These are phyloP conservation scores for Suillus decipiens DNA, from an alignment of 768 basidiomycete genomes.

Conservation along the genomic window DNA sequence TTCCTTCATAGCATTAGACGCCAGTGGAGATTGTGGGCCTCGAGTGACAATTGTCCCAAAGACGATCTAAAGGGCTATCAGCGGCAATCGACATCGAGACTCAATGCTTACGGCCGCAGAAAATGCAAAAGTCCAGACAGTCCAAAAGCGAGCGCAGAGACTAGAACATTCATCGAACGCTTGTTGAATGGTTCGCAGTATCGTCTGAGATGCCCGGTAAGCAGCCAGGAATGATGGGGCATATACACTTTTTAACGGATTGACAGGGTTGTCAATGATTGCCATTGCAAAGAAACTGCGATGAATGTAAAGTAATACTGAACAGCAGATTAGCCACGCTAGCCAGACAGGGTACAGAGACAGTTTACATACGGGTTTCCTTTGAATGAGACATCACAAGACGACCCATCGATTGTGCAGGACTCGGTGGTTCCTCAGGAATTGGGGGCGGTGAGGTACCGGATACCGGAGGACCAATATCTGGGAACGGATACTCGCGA, in stretches of 20 bases:
- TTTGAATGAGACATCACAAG: slow-evolving; percentile 38
- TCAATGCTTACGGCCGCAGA: slow-evolving; percentile 46
- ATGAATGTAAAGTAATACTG: slow-evolving; percentile 65
- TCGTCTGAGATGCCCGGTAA: slow-evolving; percentile 57
- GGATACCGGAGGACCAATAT: slow-evolving; percentile 39
- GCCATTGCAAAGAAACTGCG: slow-evolving; percentile 73
- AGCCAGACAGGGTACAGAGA: neutral
- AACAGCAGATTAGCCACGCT: slow-evolving; percentile 3
- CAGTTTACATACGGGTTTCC: slow-evolving; percentile 37
- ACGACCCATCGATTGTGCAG: slow-evolving; percentile 38
- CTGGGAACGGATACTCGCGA: slow-evolving; percentile 62
- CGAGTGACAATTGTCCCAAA: slow-evolving; percentile 80
- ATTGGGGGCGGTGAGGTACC: slow-evolving; percentile 17
- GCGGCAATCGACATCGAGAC: neutral
- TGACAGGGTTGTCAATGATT: slow-evolving; percentile 63
- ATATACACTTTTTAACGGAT: slow-evolving; percentile 66
- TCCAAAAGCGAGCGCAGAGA: slow-evolving; percentile 57
- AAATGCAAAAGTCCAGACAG: slow-evolving; percentile 62
- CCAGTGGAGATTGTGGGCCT: slow-evolving; percentile 68
- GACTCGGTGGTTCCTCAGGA: slow-evolving; percentile 15
- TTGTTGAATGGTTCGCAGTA: slow-evolving; percentile 51
- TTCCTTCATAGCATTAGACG: slow-evolving; percentile 65
- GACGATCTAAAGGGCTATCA: slow-evolving; percentile 52
- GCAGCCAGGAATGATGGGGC: slow-evolving; percentile 66
- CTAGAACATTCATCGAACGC: slow-evolving; percentile 50